phyloP scores from a whole-genome alignment of 2,329 filamentous ascomycete genomes.

The Hypoxylon sp. region DNA sequence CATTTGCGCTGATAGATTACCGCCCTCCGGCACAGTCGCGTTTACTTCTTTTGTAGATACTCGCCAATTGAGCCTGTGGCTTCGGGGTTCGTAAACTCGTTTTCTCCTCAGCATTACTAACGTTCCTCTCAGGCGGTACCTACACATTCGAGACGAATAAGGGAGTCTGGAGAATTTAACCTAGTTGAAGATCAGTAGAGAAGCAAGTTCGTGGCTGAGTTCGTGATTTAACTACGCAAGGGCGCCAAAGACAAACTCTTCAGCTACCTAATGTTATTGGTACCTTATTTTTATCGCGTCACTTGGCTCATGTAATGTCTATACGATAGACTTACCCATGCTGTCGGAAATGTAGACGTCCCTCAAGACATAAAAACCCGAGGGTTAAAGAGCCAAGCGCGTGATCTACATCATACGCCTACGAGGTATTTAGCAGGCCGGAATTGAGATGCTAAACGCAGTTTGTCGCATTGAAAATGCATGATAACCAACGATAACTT shows the following conservation, averaged over 20 bases:
- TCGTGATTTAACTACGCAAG: background rate
- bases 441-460: background rate
- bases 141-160: too few relatives aligned
- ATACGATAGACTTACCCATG: too few relatives aligned
- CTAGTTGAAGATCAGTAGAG: background rate
- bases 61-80: background rate
- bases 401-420: background rate
- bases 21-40: background rate
- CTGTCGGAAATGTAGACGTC: too few relatives aligned
- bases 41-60: background rate
- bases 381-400: background rate
- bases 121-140: too few relatives aligned
- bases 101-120: background rate
- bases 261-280: too few relatives aligned
- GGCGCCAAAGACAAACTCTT: background rate
- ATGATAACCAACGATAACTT: constrained; percentile 8
- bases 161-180: too few relatives aligned
- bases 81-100: background rate
- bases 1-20: background rate
- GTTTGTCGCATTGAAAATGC: constrained; percentile 2
- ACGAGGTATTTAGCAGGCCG: constrained; percentile 1
- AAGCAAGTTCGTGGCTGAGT: background rate
- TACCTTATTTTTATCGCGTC: too few relatives aligned
- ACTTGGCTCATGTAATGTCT: too few relatives aligned
- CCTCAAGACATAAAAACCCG: too few relatives aligned